Evolutionary conservation across 352 stramenopile genomes (phyloP).

Genomic region (Globisporangium cederbergense): DNA sequence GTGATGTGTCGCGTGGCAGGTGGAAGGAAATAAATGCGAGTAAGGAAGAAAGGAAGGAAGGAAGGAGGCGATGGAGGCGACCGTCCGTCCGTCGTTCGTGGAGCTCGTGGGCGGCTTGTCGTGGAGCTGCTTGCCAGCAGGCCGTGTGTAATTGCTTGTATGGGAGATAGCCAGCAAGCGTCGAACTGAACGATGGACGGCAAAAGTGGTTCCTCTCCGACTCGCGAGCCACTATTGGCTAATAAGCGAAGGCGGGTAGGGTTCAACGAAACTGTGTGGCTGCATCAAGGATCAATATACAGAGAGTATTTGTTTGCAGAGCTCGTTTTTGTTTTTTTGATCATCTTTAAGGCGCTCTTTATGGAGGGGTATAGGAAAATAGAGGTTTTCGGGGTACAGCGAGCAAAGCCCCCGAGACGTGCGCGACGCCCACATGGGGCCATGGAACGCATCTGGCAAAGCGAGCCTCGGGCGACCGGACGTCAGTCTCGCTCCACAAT

Average conservation of each 20-base stretch:
- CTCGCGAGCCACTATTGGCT: neutral
- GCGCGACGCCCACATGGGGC: neutral
- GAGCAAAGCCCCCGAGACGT: neutral
- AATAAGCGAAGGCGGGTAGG: neutral
- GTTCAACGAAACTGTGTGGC: neutral
- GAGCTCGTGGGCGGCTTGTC: neutral
- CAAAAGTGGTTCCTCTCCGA: slow-evolving; percentile 8
- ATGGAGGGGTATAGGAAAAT: neutral
- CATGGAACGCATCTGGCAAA: neutral
- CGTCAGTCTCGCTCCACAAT: neutral
- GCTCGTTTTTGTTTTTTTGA: neutral
- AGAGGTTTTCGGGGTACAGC: neutral
- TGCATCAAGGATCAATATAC: neutral
- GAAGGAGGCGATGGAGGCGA: neutral
- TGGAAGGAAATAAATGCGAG: slow-evolving; percentile 8
- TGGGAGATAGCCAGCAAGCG: slow-evolving; percentile 11
- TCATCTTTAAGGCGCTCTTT: neutral
- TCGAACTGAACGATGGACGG: neutral
- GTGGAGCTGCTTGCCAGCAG: neutral
- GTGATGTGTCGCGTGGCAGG: neutral
- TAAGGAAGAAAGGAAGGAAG: neutral
- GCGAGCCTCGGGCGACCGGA: neutral
- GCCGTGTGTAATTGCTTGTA: slow-evolving; percentile 5
- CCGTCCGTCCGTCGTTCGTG: neutral
- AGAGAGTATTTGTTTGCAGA: neutral